Percentiles rank a stretch among this genome's conserved stretches.
Conservation (phyloP, 352 stramenopile species). For the Pilasporangium apinafurcum region DNA sequence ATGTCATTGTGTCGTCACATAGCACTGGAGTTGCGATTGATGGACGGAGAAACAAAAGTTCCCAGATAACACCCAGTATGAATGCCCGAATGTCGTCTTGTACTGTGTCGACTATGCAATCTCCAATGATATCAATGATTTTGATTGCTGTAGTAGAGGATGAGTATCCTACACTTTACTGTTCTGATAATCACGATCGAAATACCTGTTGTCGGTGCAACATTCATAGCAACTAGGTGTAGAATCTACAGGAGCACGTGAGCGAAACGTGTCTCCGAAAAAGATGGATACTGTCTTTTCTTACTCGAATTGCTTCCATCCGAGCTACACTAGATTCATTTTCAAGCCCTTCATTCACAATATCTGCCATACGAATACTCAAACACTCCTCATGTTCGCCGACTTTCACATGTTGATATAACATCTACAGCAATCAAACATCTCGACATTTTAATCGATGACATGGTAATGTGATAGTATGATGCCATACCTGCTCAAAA, state of each 20-base stretch:
- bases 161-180: not conserved
- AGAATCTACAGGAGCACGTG: not conserved
- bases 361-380: conserved; percentile 1
- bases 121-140: conserved; percentile 7
- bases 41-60: not conserved
- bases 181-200: no score
- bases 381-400: no score
- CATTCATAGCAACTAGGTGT: no score
- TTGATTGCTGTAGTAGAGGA: not conserved
- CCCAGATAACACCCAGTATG: not conserved
- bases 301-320: conserved; percentile 5
- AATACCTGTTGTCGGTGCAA: no score
- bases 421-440: no score
- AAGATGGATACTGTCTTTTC: not conserved
- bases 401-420: no score
- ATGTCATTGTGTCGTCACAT: not conserved
- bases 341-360: conserved; percentile 6
- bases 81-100: not conserved
- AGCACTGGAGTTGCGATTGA: not conserved
- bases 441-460: no score
- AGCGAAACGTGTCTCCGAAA: not conserved
- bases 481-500: no score
- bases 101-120: not conserved
- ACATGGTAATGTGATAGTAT: no score
- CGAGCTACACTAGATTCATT: not conserved